Base-by-base conservation (phyloP, 305 asterid genomes). In the Rubia balearica region DNA sequence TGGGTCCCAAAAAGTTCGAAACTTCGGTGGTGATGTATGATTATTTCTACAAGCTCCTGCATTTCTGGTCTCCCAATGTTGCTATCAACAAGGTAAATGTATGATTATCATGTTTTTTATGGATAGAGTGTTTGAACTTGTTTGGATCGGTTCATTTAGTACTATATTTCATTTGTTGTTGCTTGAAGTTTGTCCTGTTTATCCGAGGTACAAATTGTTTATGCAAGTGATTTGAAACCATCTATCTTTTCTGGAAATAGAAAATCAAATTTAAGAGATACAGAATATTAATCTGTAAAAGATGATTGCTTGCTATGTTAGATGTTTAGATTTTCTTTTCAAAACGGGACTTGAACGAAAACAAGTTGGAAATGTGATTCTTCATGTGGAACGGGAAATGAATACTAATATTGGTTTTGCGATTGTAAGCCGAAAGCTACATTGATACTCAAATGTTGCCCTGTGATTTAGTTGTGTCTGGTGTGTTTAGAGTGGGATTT, bases 1-100 rank as follows among this genome's bases (percentile, higher is more conserved):
- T 88, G 55, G 96, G 96, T 17, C 85, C 90, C 33, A 89, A 86
- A 82, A 80, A 77, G 19, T 91, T 91, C 69, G 82, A 62, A 6
- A 79, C 97, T 19, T 81, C 95, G 2, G 85, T 86, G 19, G 89
- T 82, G 79, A 84, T 89, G 84, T 91, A 79, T 73, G 93, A 91
- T 74, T 91, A 91, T 80, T 89, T 88, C 76, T 75, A 62, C 77
- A 88, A 89, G 78, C 81, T 91, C 67, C 88, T 89, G 61, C 95
- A 80, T 74, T 51, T 69, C 46, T 91, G 98, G 98, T 33, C 88
- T 41, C 77, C 88, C 24, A 85, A 91, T 68, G 22, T 89, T 68
- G 68, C 79, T 74, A 59, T 89, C 68, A 91, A 88, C 75, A 89
- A 86, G 98, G 98, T 91, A 84, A 65, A 36, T 14, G 30, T 27